Evolutionary conservation across 345 rosid genomes (phyloP).

Genomic region (Psidium friedrichsthalianum): DNA sequence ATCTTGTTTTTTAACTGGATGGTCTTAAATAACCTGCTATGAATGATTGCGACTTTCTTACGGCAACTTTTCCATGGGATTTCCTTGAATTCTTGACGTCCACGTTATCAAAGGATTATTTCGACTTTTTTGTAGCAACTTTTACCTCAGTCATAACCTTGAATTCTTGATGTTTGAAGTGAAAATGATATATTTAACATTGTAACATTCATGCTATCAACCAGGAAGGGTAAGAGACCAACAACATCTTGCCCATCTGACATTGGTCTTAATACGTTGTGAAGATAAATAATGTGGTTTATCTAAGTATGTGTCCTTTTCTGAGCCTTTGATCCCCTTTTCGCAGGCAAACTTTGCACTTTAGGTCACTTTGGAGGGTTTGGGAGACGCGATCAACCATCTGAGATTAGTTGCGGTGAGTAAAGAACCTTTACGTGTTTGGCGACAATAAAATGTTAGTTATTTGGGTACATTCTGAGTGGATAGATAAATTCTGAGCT

Average conservation of each 20-base stretch:
- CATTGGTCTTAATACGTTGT: neutral
- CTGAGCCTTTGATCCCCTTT: neutral
- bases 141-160: neutral
- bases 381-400: slow-evolving; percentile 22
- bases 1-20: neutral
- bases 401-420: slow-evolving; percentile 52
- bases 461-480: neutral
- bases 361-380: slow-evolving; percentile 35
- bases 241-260: neutral
- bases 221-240: neutral
- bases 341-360: slow-evolving; percentile 27
- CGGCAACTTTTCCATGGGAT: neutral
- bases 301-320: neutral
- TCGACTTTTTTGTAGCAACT: neutral
- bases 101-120: neutral
- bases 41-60: neutral
- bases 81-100: neutral
- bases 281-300: neutral
- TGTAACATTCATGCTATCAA: neutral
- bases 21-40: neutral
- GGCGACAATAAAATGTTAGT: neutral
- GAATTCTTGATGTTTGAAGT: neutral
- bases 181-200: neutral
- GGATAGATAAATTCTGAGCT: neutral
- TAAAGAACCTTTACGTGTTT: neutral